Percentiles rank a stretch among this genome's conserved stretches.
These are phyloP conservation scores for Angomonas deanei DNA, from an alignment of 208 protist species.

Conservation along the genomic window DNA sequence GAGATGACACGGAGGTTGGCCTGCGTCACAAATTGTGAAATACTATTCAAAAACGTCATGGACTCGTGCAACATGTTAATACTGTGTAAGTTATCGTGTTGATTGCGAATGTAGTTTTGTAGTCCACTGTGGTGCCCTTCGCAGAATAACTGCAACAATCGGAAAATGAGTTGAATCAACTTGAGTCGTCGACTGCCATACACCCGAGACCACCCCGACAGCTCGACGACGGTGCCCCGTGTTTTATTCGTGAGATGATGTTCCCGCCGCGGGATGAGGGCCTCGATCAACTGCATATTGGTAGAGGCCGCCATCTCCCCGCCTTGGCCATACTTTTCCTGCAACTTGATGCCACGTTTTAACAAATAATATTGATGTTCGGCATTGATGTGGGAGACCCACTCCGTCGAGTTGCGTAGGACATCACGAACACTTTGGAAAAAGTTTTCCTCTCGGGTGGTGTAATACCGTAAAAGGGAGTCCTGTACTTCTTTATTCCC, in stretches of 20 bases:
- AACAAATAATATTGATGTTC: slow-evolving; percentile 65
- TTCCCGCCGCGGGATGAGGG: slow-evolving; percentile 15
- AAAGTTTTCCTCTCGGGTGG: slow-evolving; percentile 61
- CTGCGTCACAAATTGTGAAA: slow-evolving; percentile 37
- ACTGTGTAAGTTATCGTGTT: slow-evolving; percentile 75
- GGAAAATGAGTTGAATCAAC: slow-evolving; percentile 57
- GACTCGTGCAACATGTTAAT: slow-evolving; percentile 83
- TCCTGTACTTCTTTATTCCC: slow-evolving; percentile 69
- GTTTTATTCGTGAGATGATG: background rate
- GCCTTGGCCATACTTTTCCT: slow-evolving; percentile 8
- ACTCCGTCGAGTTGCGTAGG: slow-evolving; percentile 34
- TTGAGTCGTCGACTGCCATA: slow-evolving; percentile 32
- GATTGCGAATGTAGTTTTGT: slow-evolving; percentile 88
- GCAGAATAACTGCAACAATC: slow-evolving; percentile 90
- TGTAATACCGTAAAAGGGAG: slow-evolving; percentile 50
- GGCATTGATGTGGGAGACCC: slow-evolving; percentile 42
- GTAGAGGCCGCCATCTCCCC: slow-evolving; percentile 5
- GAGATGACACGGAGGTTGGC: slow-evolving; percentile 41
- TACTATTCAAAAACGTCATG: slow-evolving; percentile 54
- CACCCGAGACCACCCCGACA: slow-evolving; percentile 54
- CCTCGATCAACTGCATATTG: slow-evolving; percentile 49
- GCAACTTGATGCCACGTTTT: slow-evolving; percentile 29
- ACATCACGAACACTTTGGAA: slow-evolving; percentile 67
- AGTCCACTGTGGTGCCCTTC: slow-evolving; percentile 86
- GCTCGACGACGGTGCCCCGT: slow-evolving; percentile 7